Conservation (phyloP, 2,329 filamentous ascomycete species). For the Apiospora saccharicola region DNA sequence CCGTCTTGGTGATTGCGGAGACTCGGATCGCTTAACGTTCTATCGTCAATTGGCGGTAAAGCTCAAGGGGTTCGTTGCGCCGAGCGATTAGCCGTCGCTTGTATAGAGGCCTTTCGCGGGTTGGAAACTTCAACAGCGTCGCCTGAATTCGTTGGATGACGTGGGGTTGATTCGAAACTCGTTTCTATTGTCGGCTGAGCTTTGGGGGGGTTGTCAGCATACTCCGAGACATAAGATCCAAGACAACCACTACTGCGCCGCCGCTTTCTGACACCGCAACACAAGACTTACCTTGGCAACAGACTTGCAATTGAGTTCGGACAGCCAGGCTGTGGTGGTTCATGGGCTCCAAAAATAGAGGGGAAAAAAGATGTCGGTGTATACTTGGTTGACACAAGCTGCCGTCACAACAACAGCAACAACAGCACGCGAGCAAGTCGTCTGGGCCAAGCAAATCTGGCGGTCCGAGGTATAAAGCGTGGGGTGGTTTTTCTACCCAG, state of each 20-base stretch:
- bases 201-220: neutral
- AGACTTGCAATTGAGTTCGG: neutral
- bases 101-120: neutral
- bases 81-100: neutral
- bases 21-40: conserved; percentile 5
- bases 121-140: neutral
- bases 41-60: conserved; percentile 13
- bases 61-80: conserved; percentile 2
- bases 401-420: neutral
- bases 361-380: neutral
- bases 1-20: neutral
- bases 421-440: conserved; percentile 5
- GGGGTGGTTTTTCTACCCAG: neutral
- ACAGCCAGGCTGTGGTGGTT: conserved; percentile 1
- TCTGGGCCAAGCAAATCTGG: neutral
- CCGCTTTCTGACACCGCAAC: neutral
- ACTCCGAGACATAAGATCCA: conserved; percentile 9
- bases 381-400: neutral
- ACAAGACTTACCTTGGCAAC: neutral
- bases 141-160: neutral
- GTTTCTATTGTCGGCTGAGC: conserved; percentile 10
- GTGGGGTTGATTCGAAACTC: conserved; percentile 10
- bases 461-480: conserved; percentile 17
- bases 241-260: neutral
- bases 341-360: neutral